Percentiles rank a stretch among this genome's conserved stretches.
Evolutionary conservation across 352 stramenopile species (phyloP).

Genomic region (Pythium rhizo-oryzae): DNA sequence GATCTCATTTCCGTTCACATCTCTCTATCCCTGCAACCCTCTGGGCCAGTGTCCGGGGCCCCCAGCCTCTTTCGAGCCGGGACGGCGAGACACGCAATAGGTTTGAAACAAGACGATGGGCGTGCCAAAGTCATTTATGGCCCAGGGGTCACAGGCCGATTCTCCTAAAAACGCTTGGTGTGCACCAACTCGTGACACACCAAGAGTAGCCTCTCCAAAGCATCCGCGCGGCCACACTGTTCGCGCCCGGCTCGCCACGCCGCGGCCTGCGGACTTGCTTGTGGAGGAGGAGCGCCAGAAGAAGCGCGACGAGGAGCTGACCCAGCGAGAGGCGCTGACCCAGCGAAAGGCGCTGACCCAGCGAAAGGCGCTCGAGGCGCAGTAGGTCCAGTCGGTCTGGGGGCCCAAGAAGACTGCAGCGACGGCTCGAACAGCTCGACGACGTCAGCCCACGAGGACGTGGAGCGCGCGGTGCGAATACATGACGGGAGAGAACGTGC

Average conservation of each 20-base stretch:
- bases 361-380: neutral
- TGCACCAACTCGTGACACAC: too few relatives aligned
- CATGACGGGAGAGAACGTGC: too few relatives aligned
- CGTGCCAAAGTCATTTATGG: too few relatives aligned
- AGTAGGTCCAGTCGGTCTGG: neutral
- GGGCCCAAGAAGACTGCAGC: constrained; percentile 45
- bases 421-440: constrained; percentile 30
- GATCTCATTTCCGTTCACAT: too few relatives aligned
- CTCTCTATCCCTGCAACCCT: too few relatives aligned
- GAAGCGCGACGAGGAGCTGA: neutral
- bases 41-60: too few relatives aligned
- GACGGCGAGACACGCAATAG: too few relatives aligned
- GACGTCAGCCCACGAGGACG: constrained; percentile 27
- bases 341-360: neutral
- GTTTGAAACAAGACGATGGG: too few relatives aligned
- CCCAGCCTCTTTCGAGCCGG: too few relatives aligned
- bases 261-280: constrained; percentile 27
- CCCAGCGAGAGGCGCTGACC: neutral
- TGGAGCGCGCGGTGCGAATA: constrained; percentile 12
- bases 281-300: constrained; percentile 23
- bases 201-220: too few relatives aligned
- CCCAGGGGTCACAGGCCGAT: too few relatives aligned
- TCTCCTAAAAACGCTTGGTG: too few relatives aligned
- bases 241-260: constrained; percentile 26
- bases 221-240: constrained; percentile 27